Conservation (phyloP, 345 rosid genomes). For the Syzygium oleosum region DNA sequence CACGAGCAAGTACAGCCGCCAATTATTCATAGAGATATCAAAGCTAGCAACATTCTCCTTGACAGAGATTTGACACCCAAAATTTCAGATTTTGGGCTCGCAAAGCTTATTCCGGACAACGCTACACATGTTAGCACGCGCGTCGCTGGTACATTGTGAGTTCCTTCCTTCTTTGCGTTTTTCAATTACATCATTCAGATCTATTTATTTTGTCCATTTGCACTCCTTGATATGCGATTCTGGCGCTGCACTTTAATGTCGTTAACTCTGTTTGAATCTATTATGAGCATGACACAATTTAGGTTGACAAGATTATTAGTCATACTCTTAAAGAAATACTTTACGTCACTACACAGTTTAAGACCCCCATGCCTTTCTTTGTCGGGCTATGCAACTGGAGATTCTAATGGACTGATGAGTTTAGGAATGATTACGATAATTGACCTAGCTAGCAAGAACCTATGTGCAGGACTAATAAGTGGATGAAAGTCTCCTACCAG, state of each 20-base stretch:
- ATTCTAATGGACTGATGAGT: background rate
- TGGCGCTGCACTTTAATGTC: background rate
- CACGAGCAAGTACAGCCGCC: constrained; percentile 80
- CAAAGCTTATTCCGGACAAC: constrained; percentile 78
- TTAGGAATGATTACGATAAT: background rate
- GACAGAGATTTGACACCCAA: constrained; percentile 69
- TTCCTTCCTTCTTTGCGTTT: constrained; percentile 1
- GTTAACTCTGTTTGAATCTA: background rate
- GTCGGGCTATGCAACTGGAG: background rate
- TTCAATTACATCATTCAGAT: background rate
- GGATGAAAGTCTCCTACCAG: background rate
- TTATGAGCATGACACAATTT: background rate
- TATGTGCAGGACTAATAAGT: background rate
- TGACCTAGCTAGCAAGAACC: background rate
- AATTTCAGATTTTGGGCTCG: constrained; percentile 96
- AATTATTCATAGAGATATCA: constrained; percentile 88
- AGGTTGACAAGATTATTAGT: background rate
- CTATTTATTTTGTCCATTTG: background rate
- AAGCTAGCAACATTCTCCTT: constrained; percentile 93
- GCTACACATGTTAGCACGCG: constrained; percentile 94
- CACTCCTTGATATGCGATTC: background rate
- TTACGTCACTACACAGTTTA: background rate
- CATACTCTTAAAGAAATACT: background rate
- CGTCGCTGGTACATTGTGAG: constrained; percentile 98
- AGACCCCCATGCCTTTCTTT: background rate